Percentiles rank a stretch among this genome's conserved stretches.
Conservation (phyloP, 192 early-diverging fungal genomes). For the Rhizoclosmatium globosum region DNA sequence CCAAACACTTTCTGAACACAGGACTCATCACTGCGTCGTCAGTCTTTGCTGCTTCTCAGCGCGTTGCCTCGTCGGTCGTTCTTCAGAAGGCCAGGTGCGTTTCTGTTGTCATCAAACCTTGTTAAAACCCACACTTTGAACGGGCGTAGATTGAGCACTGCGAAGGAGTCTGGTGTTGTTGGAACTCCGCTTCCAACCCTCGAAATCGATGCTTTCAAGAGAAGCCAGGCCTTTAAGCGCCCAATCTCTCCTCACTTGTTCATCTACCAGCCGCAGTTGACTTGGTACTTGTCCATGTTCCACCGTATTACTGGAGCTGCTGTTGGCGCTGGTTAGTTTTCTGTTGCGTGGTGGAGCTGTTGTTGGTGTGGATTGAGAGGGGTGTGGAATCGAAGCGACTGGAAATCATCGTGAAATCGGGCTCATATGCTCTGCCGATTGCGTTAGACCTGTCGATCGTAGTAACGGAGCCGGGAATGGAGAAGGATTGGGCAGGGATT, state of each 20-base stretch:
- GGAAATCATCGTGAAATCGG: neutral
- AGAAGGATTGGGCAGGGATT: too few species aligned
- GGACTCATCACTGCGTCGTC: slow-evolving; percentile 27
- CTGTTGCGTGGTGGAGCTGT: neutral
- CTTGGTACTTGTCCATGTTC: slow-evolving; percentile 76
- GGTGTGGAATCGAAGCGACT: neutral
- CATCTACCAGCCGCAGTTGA: slow-evolving; percentile 93
- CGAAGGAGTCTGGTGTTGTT: neutral
- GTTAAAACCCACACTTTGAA: neutral
- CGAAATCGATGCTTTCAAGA: slow-evolving; percentile 54
- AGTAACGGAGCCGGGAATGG: too few species aligned
- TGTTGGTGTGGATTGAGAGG: neutral
- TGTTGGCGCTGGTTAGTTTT: slow-evolving; percentile 69
- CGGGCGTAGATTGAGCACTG: neutral
- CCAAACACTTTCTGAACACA: neutral
- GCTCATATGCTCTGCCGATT: too few species aligned
- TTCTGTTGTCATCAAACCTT: neutral
- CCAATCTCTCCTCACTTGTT: slow-evolving; percentile 84
- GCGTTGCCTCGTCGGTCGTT: slow-evolving; percentile 9
- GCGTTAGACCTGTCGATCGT: too few species aligned
- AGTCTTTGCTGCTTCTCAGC: slow-evolving; percentile 5
- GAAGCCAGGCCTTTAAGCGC: slow-evolving; percentile 59
- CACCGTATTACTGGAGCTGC: slow-evolving; percentile 82
- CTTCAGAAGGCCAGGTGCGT: slow-evolving; percentile 5
- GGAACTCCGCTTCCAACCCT: slow-evolving; percentile 50